Percentiles rank a stretch among this genome's conserved stretches.
Evolutionary conservation across 2,329 filamentous ascomycete species (phyloP).

Genomic region (Cryphonectria naterciae): DNA sequence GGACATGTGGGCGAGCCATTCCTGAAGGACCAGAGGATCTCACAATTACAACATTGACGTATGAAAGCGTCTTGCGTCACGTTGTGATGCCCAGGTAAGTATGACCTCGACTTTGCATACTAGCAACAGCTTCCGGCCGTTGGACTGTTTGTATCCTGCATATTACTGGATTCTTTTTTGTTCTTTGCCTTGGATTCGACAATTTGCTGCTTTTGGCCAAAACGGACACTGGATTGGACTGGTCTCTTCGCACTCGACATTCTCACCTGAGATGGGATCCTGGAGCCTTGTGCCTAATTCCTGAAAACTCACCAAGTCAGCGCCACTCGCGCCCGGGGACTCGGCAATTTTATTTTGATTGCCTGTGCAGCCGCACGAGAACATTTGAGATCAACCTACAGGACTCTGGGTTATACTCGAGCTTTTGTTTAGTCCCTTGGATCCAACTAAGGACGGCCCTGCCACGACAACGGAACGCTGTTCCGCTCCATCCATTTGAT

Average conservation of each 20-base stretch:
- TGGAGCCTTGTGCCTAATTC: not conserved
- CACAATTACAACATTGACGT: not conserved
- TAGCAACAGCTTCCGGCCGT: slow-evolving; percentile 21
- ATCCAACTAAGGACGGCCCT: not conserved
- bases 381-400: not conserved
- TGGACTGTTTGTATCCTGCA: not conserved
- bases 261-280: not conserved
- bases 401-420: not conserved
- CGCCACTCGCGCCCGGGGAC: not conserved
- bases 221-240: not conserved
- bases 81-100: slow-evolving; percentile 20
- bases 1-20: slow-evolving; percentile 12
- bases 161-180: not conserved
- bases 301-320: not conserved
- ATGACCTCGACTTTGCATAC: slow-evolving; percentile 13
- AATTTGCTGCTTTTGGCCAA: not conserved
- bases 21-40: not conserved
- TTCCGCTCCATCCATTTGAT: not conserved
- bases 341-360: slow-evolving; percentile 25
- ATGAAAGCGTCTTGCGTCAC: not conserved
- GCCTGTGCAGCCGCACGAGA: slow-evolving; percentile 27
- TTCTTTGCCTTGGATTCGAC: not conserved
- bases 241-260: not conserved
- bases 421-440: not conserved
- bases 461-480: slow-evolving; percentile 14